Conservation (phyloP, 768 basidiomycete species). For the Ephemerocybe angulata region DNA sequence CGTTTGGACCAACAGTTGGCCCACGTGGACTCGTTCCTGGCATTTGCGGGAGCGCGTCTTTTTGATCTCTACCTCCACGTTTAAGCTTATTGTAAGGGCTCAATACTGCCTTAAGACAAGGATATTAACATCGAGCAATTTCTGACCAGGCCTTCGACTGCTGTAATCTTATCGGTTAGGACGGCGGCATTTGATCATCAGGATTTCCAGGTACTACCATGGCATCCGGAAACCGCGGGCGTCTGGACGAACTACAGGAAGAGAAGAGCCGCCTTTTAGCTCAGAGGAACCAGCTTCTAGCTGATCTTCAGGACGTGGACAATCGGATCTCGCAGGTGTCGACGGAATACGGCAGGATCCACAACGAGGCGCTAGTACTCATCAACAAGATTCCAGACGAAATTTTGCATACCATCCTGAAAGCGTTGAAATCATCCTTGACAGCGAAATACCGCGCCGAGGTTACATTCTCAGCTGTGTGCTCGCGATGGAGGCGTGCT, state of each 20-base stretch:
- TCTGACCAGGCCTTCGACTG: too few relatives aligned
- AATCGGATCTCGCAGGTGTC: not conserved
- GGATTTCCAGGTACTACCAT: too few relatives aligned
- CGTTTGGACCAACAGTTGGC: not conserved
- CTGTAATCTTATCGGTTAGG: too few relatives aligned
- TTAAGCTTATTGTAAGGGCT: too few relatives aligned
- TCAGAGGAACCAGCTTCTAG: not conserved
- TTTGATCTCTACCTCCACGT: too few relatives aligned
- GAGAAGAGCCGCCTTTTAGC: not conserved
- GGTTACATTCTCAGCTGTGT: slow-evolving; percentile 2
- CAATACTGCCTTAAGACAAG: too few relatives aligned
- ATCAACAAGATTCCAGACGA: slow-evolving; percentile 3
- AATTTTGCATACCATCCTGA: slow-evolving; percentile 2
- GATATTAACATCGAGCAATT: too few relatives aligned
- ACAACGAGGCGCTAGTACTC: not conserved
- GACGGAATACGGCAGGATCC: not conserved
- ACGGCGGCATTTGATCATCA: too few relatives aligned
- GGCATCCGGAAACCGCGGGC: not conserved
- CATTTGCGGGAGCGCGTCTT: too few relatives aligned
- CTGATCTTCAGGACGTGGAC: not conserved
- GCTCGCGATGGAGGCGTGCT: not conserved
- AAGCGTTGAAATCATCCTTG: not conserved
- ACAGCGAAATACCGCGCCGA: not conserved
- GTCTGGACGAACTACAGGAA: not conserved
- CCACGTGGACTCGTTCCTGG: not conserved